Base-by-base conservation (phyloP, 768 basidiomycete genomes). In the Suillus clintonianus region DNA sequence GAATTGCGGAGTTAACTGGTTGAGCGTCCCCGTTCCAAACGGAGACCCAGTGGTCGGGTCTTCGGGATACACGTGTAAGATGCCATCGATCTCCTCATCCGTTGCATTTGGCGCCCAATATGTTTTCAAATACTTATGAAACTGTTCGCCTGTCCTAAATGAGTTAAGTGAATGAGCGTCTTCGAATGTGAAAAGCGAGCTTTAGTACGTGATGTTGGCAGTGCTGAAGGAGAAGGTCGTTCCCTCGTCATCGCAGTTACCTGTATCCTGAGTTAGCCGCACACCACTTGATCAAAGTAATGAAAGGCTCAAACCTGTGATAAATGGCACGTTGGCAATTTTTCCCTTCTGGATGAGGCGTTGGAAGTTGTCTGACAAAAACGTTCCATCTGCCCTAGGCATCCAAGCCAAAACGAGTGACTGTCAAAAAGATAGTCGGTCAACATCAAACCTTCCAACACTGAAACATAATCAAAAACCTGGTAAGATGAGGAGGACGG, bases 401-500 rank as follows among this genome's bases (percentile, higher is more conserved):
- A 47, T 47, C 45, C 45, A 47, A 47, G 22, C 47, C 6, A 48
- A 48, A 15, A 7, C 24, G 7, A 48, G 24, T 24, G 22, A 6
- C 47, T 48, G 14, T 6, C 47, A 24, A 5, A 8, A 48, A 24
- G 17, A 19, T 5, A 14, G 22, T 24, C 2, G 7, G 47, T 48
- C 14, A 15, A 15, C 15, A 13, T 24, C 47, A 48, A 47, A 17
- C 17, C 17, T 19, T 42, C 41, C 5, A 22, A 22, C 8, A 13
- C 45, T 11, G 4, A 47, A 24, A 48, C 47, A 5, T 24, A 22
- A 2, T 48, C 14, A 48, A 14, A 6, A 48, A 81, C 80, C 74
- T 82, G 79, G 62, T 79, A 82, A 6, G 73, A 55, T 42, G 78
- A 78, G 24, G 81, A 76, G 5, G 69, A 72, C 2, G 83, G 82